Base-by-base conservation (phyloP, 345 rosid genomes). In the Draba incana region DNA sequence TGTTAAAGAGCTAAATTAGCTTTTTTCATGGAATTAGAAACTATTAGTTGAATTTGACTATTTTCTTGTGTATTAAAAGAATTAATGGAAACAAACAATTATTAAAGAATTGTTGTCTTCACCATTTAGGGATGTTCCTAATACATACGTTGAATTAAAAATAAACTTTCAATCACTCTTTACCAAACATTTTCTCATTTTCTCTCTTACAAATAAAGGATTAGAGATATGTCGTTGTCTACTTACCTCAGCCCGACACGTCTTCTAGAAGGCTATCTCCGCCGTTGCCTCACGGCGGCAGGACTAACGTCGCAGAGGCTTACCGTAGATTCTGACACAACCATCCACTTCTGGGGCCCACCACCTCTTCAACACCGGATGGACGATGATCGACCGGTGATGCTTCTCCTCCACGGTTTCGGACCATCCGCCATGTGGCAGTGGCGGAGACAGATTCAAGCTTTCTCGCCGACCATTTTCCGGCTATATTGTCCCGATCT, bases 341-440 rank as follows among this genome's bases (percentile, higher is more conserved):
- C 83, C 23, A 45, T 92, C 75, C 88, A 85, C 42, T 81, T 86
- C 68, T 92, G 98, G 98, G 87, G 83, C 0, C 94, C 98, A 10
- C 62, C 70, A 13, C 31, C 64, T 3, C 38, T 24, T 4, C 8
- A 44, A n/a, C 15, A 41, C 23, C 5, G 3, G 38, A 37, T 30
- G 6, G 35, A 55, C n/a, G 46, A 55, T 14, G 13, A n/a, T 15
- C 84, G 83, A 59, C 85, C 88, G 0, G 67, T 80, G 12, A 51
- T 93, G n/a, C 65, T 93, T 38, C 79, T 93, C 35, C 76, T 93
- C 69, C 98, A 93, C 38, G 98, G 97, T 49, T 93, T 93, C 62
- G 98, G 98, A 0, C 97, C 97, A 6, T 54, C 66, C 10, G 79
- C 92, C 13, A 66, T 86, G 56, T 90, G 92, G 92, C 92, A 88